These are phyloP conservation scores for Pseudogymnoascus sp. DNA, from an alignment of 2,329 filamentous ascomycete species.

Conservation along the genomic window DNA sequence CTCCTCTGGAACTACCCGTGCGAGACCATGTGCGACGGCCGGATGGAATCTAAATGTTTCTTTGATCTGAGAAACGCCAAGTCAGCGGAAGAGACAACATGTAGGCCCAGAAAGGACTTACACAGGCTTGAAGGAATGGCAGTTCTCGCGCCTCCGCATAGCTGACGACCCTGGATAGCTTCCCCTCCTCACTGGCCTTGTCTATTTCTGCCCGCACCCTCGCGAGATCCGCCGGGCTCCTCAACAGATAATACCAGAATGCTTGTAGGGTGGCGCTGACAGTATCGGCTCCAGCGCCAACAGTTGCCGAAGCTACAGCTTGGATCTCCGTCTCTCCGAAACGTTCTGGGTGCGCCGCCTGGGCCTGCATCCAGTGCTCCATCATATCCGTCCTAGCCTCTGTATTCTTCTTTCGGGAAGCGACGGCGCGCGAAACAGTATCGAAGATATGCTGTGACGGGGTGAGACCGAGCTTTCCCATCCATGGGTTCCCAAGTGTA, in stretches of 20 bases:
- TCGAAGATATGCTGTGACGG: slow-evolving; percentile 33
- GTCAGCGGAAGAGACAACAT: background rate
- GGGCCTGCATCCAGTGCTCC: slow-evolving; percentile 29
- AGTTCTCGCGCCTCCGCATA: slow-evolving; percentile 27
- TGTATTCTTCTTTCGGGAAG: slow-evolving; percentile 27
- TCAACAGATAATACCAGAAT: slow-evolving; percentile 31
- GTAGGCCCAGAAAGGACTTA: slow-evolving; percentile 7
- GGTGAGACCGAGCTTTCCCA: slow-evolving; percentile 29
- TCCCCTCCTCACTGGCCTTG: background rate
- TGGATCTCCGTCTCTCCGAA: slow-evolving; percentile 29
- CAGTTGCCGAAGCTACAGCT: slow-evolving; percentile 27
- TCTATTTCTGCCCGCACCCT: slow-evolving; percentile 22
- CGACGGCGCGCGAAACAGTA: slow-evolving; percentile 27
- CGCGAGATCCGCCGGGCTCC: slow-evolving; percentile 20
- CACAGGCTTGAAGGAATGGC: slow-evolving; percentile 30
- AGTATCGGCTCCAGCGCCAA: slow-evolving; percentile 34
- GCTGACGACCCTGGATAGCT: slow-evolving; percentile 14
- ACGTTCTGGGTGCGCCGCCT: slow-evolving; percentile 27
- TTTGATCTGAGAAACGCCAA: slow-evolving; percentile 18
- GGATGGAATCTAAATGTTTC: slow-evolving; percentile 31
- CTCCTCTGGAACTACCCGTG: slow-evolving; percentile 18
- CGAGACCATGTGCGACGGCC: slow-evolving; percentile 23
- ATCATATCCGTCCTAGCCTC: slow-evolving; percentile 30
- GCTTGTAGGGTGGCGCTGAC: slow-evolving; percentile 29
- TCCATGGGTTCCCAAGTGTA: slow-evolving; percentile 31